Percentiles rank a stretch among this genome's conserved stretches.
phyloP scores from a whole-genome alignment of 352 stramenopile species.

The Pythium brachiatum region DNA sequence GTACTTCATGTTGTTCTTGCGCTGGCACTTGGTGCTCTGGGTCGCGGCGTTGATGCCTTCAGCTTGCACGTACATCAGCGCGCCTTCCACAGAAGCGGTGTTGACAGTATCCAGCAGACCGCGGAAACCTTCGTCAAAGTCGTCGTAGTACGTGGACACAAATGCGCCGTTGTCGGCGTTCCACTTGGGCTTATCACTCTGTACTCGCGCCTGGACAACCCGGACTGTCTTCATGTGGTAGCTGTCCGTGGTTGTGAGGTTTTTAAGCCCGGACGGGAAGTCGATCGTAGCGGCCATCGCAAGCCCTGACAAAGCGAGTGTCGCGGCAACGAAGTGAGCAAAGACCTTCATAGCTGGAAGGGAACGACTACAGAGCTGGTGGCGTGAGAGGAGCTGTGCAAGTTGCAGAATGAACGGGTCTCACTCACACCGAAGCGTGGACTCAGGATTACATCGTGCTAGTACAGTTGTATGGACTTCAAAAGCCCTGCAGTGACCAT shows the following conservation, averaged over 20 bases:
- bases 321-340: neutral
- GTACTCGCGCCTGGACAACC: slow-evolving; percentile 60
- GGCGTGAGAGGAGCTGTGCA: neutral
- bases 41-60: slow-evolving; percentile 83
- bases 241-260: slow-evolving; percentile 31
- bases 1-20: slow-evolving; percentile 82
- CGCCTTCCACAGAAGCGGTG: slow-evolving; percentile 71
- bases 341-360: slow-evolving; percentile 16
- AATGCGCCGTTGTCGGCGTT: slow-evolving; percentile 38
- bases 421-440: neutral
- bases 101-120: slow-evolving; percentile 82
- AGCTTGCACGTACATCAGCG: slow-evolving; percentile 87
- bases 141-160: slow-evolving; percentile 44
- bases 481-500: no score
- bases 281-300: slow-evolving; percentile 8
- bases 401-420: neutral
- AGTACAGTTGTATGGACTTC: no score
- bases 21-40: slow-evolving; percentile 51
- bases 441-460: neutral
- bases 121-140: slow-evolving; percentile 46
- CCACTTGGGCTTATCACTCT: slow-evolving; percentile 55
- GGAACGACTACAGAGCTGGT: neutral
- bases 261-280: slow-evolving; percentile 28
- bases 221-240: slow-evolving; percentile 58
- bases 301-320: slow-evolving; percentile 5